Evolutionary conservation across 169 alveolate species (phyloP).

Genomic region (Plasmodium falciparum): DNA sequence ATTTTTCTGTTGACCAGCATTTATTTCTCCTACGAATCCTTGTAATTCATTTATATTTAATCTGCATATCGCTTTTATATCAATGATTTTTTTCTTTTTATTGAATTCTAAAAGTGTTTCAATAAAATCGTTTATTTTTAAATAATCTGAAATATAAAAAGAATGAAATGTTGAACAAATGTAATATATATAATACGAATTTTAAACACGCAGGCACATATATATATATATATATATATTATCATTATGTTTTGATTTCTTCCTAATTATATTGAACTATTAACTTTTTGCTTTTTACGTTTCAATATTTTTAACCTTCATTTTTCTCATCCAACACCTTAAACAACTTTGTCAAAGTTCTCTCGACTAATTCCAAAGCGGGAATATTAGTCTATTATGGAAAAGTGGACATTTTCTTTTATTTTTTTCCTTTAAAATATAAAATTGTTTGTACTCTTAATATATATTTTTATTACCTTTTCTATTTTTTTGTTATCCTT

Average conservation of each 20-base stretch:
- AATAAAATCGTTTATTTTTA: conserved; percentile 71
- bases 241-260: not conserved
- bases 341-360: conserved; percentile 67
- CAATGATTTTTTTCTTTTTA: conserved; percentile 69
- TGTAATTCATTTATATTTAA: conserved; percentile 68
- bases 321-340: conserved; percentile 75
- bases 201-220: not conserved
- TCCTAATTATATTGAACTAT: not conserved
- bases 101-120: conserved; percentile 68
- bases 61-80: conserved; percentile 74
- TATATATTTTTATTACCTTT: conserved; percentile 13
- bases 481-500: conserved; percentile 18
- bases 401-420: not conserved
- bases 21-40: conserved; percentile 76
- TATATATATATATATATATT: not conserved
- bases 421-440: not conserved
- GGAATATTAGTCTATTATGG: conserved; percentile 51
- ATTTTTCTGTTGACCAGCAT: conserved; percentile 25
- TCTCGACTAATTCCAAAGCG: conserved; percentile 66
- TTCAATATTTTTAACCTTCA: conserved; percentile 40
- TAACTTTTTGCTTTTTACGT: not conserved
- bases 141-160: conserved; percentile 13
- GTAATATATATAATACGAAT: not conserved
- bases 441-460: not conserved
- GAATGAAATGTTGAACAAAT: not conserved